Conservation (phyloP, 805 yeast species). For the Wickerhamomyces sydowiorum region DNA sequence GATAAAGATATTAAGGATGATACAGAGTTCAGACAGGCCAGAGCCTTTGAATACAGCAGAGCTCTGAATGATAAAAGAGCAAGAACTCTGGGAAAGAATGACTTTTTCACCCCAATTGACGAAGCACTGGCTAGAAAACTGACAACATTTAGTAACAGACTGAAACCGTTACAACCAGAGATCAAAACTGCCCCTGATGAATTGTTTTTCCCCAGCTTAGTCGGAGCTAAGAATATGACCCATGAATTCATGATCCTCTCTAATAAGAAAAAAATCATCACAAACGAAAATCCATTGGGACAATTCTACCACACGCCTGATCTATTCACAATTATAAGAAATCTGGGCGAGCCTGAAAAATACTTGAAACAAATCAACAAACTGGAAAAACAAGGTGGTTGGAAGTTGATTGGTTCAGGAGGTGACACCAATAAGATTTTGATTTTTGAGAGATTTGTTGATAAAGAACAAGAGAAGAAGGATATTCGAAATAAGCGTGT, state of each 20-base stretch:
- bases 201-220: slow-evolving; percentile 18
- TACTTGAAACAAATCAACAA: slow-evolving; percentile 32
- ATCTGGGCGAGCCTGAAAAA: slow-evolving; percentile 32
- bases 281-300: slow-evolving; percentile 36
- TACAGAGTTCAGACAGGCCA: slow-evolving; percentile 38
- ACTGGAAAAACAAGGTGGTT: slow-evolving; percentile 39
- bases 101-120: slow-evolving; percentile 35
- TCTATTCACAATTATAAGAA: slow-evolving; percentile 33
- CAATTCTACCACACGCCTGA: slow-evolving; percentile 32
- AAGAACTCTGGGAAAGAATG: slow-evolving; percentile 31
- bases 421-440: slow-evolving; percentile 28
- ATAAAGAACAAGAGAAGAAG: slow-evolving; percentile 6
- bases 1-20: slow-evolving; percentile 35
- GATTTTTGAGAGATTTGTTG: slow-evolving; percentile 32
- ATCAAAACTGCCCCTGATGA: slow-evolving; percentile 6
- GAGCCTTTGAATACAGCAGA: slow-evolving; percentile 49
- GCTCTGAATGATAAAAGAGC: slow-evolving; percentile 27
- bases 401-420: slow-evolving; percentile 54
- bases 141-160: slow-evolving; percentile 4
- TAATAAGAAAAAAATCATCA: slow-evolving; percentile 12
- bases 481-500: slow-evolving; percentile 3
- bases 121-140: slow-evolving; percentile 8
- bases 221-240: slow-evolving; percentile 2
- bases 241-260: slow-evolving; percentile 20
- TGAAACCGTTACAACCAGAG: slow-evolving; percentile 8